Evolutionary conservation across 208 protist genomes (phyloP), one percentile per base, ranked within the genome.

Genomic region (Acanthamoeba royreba): DNA sequence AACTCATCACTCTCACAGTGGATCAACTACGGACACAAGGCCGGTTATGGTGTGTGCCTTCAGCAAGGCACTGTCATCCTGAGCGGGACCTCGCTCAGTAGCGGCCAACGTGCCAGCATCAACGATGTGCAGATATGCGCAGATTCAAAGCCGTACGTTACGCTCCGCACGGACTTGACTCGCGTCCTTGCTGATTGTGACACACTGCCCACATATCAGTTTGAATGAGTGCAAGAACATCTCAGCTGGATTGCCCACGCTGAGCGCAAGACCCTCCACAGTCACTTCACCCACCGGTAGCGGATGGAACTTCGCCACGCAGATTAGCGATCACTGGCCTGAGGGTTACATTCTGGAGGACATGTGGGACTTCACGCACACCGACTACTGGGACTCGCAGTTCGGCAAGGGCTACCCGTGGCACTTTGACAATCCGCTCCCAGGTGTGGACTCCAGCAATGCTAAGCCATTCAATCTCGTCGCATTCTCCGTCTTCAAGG

Each of bases 361-460:
- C 1, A 94, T 94, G 93, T 94, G 93, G 93, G 93, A 94, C 66
- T 11, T 94, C 4, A 94, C 93, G 22, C 1, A 95, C 4, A 2
- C 22, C 43, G 93, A 94, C 93, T 93, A 94, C 66, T 61, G 88
- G 38, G 92, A 94, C 49, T 49, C 35, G 0, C 66, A 1, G 1
- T 92, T 81, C n/a, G 74, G 52, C 19, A 94, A 94, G 91, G 88
- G 92, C 0, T n/a, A 94, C 93, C 89, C 89, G 53, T 94, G 92
- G 87, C 92, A 94, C 92, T 52, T 94, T 35, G 93, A 94, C 92
- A 94, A 94, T 45, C 49, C 35, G 5, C 93, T 94, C 1, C 93
- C 93, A 13, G 88, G 28, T 17, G 92, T 91, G 2, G 93, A 94
- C 92, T 43, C 49, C 4, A 2, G 92, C 7, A 94, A 91, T 28